Conservation (phyloP, 805 yeast genomes). For the Candida rishiriensis region DNA sequence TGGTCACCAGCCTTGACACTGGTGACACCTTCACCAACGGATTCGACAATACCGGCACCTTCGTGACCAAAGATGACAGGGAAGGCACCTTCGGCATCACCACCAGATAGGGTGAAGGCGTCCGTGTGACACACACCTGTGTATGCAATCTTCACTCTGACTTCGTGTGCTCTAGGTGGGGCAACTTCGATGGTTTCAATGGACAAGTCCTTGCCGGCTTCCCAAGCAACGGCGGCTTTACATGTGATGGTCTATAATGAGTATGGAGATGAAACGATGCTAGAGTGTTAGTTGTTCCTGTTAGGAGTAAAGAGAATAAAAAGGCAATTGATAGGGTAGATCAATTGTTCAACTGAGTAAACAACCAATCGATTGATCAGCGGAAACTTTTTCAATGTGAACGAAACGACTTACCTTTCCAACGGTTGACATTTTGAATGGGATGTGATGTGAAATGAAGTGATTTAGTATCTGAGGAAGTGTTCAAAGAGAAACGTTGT, state of each 20-base stretch:
- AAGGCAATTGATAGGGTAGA: not conserved
- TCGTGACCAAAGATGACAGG: slow-evolving; percentile 95
- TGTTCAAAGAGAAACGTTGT: too few relatives aligned
- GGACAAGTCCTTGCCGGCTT: slow-evolving; percentile 68
- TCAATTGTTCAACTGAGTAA: too few relatives aligned
- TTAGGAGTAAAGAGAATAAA: not conserved
- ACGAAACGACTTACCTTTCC: slow-evolving; percentile 23
- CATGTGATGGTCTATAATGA: slow-evolving; percentile 54
- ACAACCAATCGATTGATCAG: too few relatives aligned
- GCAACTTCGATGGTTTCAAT: slow-evolving; percentile 87
- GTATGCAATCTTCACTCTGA: slow-evolving; percentile 78
- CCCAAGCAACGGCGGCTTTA: slow-evolving; percentile 98
- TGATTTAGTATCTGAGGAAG: not conserved
- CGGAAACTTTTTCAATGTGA: too few relatives aligned
- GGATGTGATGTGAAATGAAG: not conserved
- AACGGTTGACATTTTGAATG: slow-evolving; percentile 25
- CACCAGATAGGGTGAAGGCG: slow-evolving; percentile 92
- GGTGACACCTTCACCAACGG: slow-evolving; percentile 91
- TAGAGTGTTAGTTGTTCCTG: not conserved
- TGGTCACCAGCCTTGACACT: slow-evolving; percentile 89
- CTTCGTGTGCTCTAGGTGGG: slow-evolving; percentile 97
- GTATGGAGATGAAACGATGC: not conserved
- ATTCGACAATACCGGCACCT: slow-evolving; percentile 96
- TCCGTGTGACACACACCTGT: slow-evolving; percentile 99
- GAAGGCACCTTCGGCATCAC: slow-evolving; percentile 94